Conservation (phyloP, 208 protist species). For the Wallacemonas sp. region DNA sequence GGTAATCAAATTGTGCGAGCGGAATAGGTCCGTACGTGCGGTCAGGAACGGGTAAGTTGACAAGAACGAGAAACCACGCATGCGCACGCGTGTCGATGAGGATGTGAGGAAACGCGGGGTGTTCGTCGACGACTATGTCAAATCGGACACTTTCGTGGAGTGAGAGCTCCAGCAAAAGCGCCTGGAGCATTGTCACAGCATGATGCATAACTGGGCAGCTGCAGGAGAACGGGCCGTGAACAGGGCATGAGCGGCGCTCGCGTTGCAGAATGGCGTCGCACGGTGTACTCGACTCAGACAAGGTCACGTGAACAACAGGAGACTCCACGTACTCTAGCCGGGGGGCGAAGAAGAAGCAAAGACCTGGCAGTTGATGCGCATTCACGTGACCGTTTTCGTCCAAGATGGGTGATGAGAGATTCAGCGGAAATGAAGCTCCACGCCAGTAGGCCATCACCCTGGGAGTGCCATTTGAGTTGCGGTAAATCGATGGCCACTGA, state of each 20-base stretch:
- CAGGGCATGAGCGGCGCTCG: constrained; percentile 30
- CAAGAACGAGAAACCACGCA: constrained; percentile 24
- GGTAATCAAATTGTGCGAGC: constrained; percentile 19
- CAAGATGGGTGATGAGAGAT: constrained; percentile 19
- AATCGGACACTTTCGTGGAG: constrained; percentile 19
- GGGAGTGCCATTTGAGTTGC: neutral
- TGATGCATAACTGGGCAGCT: constrained; percentile 50
- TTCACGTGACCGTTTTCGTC: constrained; percentile 52
- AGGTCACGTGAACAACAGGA: constrained; percentile 20
- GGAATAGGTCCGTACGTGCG: constrained; percentile 28
- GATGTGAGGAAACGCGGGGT: constrained; percentile 21
- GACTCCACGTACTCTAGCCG: constrained; percentile 19
- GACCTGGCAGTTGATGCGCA: constrained; percentile 27
- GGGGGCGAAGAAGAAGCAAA: constrained; percentile 51
- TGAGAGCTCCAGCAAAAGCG: constrained; percentile 44
- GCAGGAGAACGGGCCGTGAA: constrained; percentile 64
- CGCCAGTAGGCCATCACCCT: constrained; percentile 10
- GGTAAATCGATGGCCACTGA: neutral
- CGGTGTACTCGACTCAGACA: constrained; percentile 51
- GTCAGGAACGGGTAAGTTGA: constrained; percentile 24
- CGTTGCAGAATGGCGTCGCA: constrained; percentile 20
- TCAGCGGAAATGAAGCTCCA: constrained; percentile 22
- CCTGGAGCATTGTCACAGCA: constrained; percentile 22
- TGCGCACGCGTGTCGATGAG: constrained; percentile 23
- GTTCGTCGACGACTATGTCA: constrained; percentile 30